Evolutionary conservation across 2,329 filamentous ascomycete genomes (phyloP), one percentile per base, ranked within the genome.

Genomic region (Cladobotryum protrusum): DNA sequence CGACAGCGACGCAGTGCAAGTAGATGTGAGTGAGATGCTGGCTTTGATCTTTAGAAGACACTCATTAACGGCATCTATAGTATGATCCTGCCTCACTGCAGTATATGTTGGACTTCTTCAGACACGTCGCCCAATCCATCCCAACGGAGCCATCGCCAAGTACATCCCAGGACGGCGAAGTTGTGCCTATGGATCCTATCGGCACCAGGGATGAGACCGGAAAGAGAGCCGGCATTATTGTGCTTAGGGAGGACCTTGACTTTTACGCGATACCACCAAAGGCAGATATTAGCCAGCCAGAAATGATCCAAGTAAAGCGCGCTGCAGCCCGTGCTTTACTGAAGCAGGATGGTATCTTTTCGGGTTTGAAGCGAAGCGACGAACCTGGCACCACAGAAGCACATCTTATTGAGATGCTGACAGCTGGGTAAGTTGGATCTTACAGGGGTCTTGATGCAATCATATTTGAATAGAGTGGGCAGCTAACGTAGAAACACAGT

Each of bases 101-200:
- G 71, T 99, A 97, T 73, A 99, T 99, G 93, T 82, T 99, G 57
- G 92, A 96, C 62, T 99, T 99, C 72, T 99, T 99, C 76, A 87
- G 93, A 57, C 85, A 85, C 58, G 92, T 99, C 56, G 93, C 93
- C 48, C 90, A 96, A 70, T 93, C 91, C n/a, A 97, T 99, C 58
- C 89, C 89, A 9, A 79, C 82, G 39, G 83, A 88, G 55, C 73
- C 80, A 29, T 88, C 87, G 47, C 82, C 85, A 33, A 81, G 78
- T 50, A 72, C 80, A 34, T 81, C 82, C 2, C 78, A 81, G 55
- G 82, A 88, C 54, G 73, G 80, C 54, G 77, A 86, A 47, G 60
- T 73, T 60, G 81, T 76, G 42, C 78, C 85, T 56, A 83, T 87
- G 54, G 90, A 95, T 65, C 83, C 87, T 4, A 77, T 89, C 68